Percentiles rank a stretch among this genome's conserved stretches.
phyloP scores from a whole-genome alignment of 805 yeast genomes.

The Clavispora asparagi region DNA sequence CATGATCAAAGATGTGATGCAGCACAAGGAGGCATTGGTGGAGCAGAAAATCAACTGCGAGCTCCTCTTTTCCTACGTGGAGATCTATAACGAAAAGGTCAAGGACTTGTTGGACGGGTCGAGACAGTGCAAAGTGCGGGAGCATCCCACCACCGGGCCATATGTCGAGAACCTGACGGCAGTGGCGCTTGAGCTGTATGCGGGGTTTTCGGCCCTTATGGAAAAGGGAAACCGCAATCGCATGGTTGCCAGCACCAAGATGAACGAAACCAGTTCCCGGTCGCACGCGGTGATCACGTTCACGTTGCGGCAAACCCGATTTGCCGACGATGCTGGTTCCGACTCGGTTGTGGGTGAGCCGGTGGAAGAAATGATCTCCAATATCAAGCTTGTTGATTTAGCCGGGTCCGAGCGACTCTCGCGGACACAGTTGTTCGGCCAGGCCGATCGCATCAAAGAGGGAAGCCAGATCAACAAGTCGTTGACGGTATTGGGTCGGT shows the following conservation, averaged over 20 bases:
- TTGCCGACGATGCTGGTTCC: slow-evolving; percentile 18
- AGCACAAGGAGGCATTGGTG: slow-evolving; percentile 32
- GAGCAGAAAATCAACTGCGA: slow-evolving; percentile 34
- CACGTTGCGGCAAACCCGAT: slow-evolving; percentile 52
- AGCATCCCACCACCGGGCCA: slow-evolving; percentile 61
- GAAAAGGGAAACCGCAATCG: slow-evolving; percentile 49
- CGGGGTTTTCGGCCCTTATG: slow-evolving; percentile 46
- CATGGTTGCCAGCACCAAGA: slow-evolving; percentile 66
- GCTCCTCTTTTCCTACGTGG: slow-evolving; percentile 56
- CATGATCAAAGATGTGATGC: slow-evolving; percentile 50
- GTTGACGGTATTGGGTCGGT: slow-evolving; percentile 71
- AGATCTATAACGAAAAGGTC: slow-evolving; percentile 74
- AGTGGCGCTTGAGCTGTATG: slow-evolving; percentile 40
- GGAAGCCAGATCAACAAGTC: slow-evolving; percentile 77
- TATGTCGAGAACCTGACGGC: slow-evolving; percentile 66
- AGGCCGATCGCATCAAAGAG: slow-evolving; percentile 55
- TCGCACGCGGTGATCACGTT: slow-evolving; percentile 78
- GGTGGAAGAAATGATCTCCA: slow-evolving; percentile 49
- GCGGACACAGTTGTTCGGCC: slow-evolving; percentile 57
- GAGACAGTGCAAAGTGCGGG: slow-evolving; percentile 50
- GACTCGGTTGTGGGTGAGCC: slow-evolving; percentile 29
- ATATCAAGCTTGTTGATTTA: slow-evolving; percentile 66
- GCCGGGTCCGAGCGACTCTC: slow-evolving; percentile 78
- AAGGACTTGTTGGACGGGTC: slow-evolving; percentile 47
- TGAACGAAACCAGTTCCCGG: slow-evolving; percentile 70